phyloP scores from a whole-genome alignment of 2,329 filamentous ascomycete species.

The Chaetoscypha palmicola region DNA sequence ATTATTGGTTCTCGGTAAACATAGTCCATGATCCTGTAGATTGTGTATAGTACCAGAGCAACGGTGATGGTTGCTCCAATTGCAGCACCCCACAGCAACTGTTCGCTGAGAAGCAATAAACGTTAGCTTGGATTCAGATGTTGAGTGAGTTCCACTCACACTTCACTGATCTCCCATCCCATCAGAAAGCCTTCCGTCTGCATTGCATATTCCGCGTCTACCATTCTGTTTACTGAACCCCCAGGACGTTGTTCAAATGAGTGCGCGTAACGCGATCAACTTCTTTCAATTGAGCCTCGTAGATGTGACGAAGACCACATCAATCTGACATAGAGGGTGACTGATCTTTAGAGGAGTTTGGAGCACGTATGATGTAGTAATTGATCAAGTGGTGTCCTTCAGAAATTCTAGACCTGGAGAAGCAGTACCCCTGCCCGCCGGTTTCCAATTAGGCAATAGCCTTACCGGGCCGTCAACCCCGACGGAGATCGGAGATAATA shows the following conservation, averaged over 20 bases:
- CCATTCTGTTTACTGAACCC: neutral
- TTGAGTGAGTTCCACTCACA: constrained; percentile 15
- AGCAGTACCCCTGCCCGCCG: neutral
- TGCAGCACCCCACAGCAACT: constrained; percentile 18
- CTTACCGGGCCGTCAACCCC: neutral
- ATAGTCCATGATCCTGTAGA: constrained; percentile 19
- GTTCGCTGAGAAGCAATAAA: constrained; percentile 13
- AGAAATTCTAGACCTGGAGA: neutral
- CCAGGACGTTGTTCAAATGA: neutral
- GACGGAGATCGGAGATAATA: neutral
- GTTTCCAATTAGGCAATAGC: neutral
- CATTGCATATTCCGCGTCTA: neutral
- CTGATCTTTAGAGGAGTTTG: neutral
- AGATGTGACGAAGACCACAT: neutral
- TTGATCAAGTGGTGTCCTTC: neutral
- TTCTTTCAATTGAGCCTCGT: neutral
- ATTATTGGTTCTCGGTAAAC: constrained; percentile 37
- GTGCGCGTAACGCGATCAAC: neutral
- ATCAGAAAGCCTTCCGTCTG: constrained; percentile 10
- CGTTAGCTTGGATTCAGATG: neutral
- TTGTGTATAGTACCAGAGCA: constrained; percentile 19
- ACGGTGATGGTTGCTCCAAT: constrained; percentile 18
- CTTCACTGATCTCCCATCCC: constrained; percentile 18
- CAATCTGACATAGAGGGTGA: neutral
- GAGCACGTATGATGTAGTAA: neutral